Conservation (phyloP, 2,329 filamentous ascomycete species). For the Aspergillus carbonarius region DNA sequence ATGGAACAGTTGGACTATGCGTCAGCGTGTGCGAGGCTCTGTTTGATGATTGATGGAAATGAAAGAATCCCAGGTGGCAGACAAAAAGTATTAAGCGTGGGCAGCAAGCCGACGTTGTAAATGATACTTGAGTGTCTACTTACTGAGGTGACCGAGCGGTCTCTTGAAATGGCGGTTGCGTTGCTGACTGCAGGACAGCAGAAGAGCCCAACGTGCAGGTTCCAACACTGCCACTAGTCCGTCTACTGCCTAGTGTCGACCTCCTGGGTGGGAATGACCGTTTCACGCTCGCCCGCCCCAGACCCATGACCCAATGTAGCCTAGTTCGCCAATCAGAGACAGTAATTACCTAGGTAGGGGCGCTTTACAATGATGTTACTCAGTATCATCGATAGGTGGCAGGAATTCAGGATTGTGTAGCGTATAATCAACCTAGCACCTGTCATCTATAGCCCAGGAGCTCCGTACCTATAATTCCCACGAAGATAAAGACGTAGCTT, state of each 20-base stretch:
- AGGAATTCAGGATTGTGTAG: no score
- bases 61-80: conserved; percentile 1
- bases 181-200: conserved; percentile 32
- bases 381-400: no score
- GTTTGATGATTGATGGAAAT: neutral
- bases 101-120: conserved; percentile 17
- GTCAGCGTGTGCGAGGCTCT: conserved; percentile 3
- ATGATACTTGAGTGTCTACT: conserved; percentile 19
- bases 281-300: conserved; percentile 22
- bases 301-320: conserved; percentile 15
- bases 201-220: conserved; percentile 29
- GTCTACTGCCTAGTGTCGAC: conserved; percentile 2
- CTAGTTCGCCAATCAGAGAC: conserved; percentile 16
- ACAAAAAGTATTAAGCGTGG: neutral
- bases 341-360: neutral
- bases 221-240: conserved; percentile 4
- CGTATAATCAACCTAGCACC: no score
- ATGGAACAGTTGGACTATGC: conserved; percentile 26
- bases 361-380: neutral
- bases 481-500: no score
- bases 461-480: no score
- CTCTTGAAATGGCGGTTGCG: conserved; percentile 27
- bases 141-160: conserved; percentile 23
- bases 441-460: no score
- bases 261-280: conserved; percentile 15